phyloP scores from a whole-genome alignment of 805 yeast species.

The Clavispora carvajalis region DNA sequence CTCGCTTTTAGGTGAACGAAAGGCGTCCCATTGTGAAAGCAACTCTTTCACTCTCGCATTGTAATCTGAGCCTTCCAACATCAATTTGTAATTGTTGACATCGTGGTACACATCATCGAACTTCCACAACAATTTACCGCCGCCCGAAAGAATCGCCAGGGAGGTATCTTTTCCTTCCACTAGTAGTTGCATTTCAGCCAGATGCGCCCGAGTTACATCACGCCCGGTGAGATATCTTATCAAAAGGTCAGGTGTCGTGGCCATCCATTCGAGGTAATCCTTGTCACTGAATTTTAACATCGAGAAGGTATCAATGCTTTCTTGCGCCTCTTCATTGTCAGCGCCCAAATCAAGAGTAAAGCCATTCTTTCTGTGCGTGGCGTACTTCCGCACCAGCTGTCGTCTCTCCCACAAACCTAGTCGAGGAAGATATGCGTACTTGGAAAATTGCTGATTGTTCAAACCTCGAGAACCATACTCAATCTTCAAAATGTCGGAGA shows the following conservation, averaged over 20 bases:
- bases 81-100: constrained; percentile 2
- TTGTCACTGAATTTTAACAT: constrained; percentile 19
- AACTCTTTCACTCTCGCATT: constrained; percentile 4
- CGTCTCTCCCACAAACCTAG: constrained; percentile 15
- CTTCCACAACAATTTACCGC: constrained; percentile 2
- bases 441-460: constrained; percentile 8
- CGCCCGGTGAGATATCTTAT: constrained; percentile 24
- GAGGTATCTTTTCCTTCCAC: constrained; percentile 5
- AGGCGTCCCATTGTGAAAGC: constrained; percentile 1
- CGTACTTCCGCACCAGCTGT: constrained; percentile 4
- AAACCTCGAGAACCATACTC: constrained; percentile 22
- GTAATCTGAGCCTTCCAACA: constrained; percentile 3
- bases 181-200: constrained; percentile 13
- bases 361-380: constrained; percentile 8
- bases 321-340: constrained; percentile 9
- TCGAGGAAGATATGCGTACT: constrained; percentile 17
- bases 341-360: constrained; percentile 1
- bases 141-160: constrained; percentile 5
- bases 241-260: constrained; percentile 18
- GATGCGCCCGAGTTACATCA: constrained; percentile 22
- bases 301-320: constrained; percentile 5
- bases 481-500: constrained; percentile 20
- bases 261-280: constrained; percentile 17
- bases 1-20: not conserved
- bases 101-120: constrained; percentile 13